Conservation (phyloP, 352 stramenopile species). For the Globisporangium recalcitrans region DNA sequence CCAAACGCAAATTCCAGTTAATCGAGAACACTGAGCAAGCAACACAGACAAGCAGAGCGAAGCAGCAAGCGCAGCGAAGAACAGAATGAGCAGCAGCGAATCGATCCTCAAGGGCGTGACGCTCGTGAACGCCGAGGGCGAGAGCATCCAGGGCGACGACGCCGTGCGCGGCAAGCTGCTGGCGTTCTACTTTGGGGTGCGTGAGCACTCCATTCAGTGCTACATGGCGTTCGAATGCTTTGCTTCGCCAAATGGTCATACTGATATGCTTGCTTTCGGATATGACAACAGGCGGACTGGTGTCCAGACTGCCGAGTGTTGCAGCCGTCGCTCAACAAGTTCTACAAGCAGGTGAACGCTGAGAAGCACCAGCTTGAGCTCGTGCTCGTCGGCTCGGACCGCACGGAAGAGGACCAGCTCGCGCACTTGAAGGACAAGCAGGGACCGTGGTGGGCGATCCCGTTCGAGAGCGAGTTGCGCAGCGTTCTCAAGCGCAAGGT, state of each 20-base stretch:
- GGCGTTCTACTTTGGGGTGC: constrained; percentile 76
- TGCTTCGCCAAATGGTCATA: neutral
- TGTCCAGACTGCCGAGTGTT: constrained; percentile 79
- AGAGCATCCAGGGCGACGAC: constrained; percentile 41
- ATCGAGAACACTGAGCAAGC: neutral
- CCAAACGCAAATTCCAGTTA: neutral
- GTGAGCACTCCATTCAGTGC: neutral
- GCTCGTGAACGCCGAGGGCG: constrained; percentile 52
- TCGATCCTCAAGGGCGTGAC: constrained; percentile 45
- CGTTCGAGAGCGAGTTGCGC: constrained; percentile 47
- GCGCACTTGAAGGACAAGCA: constrained; percentile 70
- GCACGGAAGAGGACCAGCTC: constrained; percentile 45
- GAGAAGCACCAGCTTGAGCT: constrained; percentile 48
- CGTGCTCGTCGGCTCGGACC: constrained; percentile 77
- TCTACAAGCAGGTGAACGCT: constrained; percentile 52
- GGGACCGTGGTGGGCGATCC: constrained; percentile 65
- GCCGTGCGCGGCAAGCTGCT: constrained; percentile 45
- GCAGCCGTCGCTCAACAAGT: constrained; percentile 68
- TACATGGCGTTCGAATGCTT: no score
- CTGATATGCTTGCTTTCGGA: neutral
- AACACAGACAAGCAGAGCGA: neutral
- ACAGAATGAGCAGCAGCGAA: constrained; percentile 22
- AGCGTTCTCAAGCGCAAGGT: constrained; percentile 75
- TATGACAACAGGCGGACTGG: constrained; percentile 72
- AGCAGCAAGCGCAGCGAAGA: no score